phyloP scores from a whole-genome alignment of 192 early-diverging fungal genomes.

The Irineochytrium annulatum region DNA sequence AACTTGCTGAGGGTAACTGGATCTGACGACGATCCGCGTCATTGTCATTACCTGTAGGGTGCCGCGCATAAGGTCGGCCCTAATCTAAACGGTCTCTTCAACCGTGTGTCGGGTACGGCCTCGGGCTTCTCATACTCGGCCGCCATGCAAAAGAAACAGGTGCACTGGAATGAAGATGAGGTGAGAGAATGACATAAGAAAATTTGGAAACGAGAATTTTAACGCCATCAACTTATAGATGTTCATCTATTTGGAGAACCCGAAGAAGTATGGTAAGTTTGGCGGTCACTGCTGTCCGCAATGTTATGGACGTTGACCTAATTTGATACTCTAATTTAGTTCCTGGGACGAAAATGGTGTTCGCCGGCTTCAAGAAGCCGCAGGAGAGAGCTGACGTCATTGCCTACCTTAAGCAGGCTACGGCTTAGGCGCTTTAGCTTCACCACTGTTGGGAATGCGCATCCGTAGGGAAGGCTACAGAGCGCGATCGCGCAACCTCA shows the following conservation, averaged over 20 bases:
- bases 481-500: no score
- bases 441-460: no score
- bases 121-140: slow-evolving; percentile 88
- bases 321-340: no score
- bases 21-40: no score
- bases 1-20: neutral
- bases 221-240: no score
- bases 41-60: slow-evolving; percentile 54
- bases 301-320: no score
- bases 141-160: slow-evolving; percentile 82
- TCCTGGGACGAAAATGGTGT: slow-evolving; percentile 96
- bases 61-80: slow-evolving; percentile 93
- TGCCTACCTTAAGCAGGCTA: slow-evolving; percentile 83
- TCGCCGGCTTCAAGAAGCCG: slow-evolving; percentile 84
- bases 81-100: slow-evolving; percentile 90
- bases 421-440: no score
- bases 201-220: no score
- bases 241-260: slow-evolving; percentile 95
- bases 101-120: slow-evolving; percentile 80
- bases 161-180: slow-evolving; percentile 81
- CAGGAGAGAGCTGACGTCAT: slow-evolving; percentile 71
- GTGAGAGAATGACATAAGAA: no score
- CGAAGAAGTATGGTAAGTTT: no score
- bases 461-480: no score
- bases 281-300: no score